phyloP scores from a whole-genome alignment of 768 basidiomycete genomes.

The Guyanaporus albipodus region DNA sequence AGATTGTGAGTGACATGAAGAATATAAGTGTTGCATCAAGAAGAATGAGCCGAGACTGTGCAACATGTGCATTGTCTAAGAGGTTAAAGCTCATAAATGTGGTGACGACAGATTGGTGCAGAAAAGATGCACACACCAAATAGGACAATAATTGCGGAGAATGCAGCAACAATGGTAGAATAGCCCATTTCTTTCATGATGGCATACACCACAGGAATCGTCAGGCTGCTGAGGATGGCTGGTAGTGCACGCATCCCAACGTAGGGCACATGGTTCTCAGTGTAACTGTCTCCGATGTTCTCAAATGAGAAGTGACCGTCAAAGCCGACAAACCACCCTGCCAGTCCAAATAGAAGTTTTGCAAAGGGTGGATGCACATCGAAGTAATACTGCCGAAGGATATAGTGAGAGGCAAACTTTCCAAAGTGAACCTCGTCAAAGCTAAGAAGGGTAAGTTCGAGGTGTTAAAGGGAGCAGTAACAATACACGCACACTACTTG shows the following conservation, averaged over 20 bases:
- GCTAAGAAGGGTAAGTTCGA: slow-evolving; percentile 36
- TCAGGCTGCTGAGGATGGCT: slow-evolving; percentile 86
- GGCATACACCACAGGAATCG: slow-evolving; percentile 85
- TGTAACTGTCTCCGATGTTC: slow-evolving; percentile 92
- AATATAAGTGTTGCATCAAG: slow-evolving; percentile 92
- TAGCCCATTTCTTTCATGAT: slow-evolving; percentile 99
- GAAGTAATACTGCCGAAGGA: slow-evolving; percentile 93
- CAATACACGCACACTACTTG: slow-evolving; percentile 76
- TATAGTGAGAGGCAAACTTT: slow-evolving; percentile 95
- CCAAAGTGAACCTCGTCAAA: slow-evolving; percentile 99
- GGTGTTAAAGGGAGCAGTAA: neutral
- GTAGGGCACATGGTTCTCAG: slow-evolving; percentile 82
- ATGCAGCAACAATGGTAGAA: slow-evolving; percentile 84
- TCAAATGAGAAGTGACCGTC: slow-evolving; percentile 94
- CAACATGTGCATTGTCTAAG: slow-evolving; percentile 91
- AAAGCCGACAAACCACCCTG: slow-evolving; percentile 96
- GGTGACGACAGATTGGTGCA: neutral
- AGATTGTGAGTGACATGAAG: slow-evolving; percentile 93
- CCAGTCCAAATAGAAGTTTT: slow-evolving; percentile 89
- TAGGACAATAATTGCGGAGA: slow-evolving; percentile 80
- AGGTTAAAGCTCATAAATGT: slow-evolving; percentile 8
- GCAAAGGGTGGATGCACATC: slow-evolving; percentile 98
- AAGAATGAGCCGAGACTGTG: slow-evolving; percentile 94
- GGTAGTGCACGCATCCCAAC: slow-evolving; percentile 91
- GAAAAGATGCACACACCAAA: slow-evolving; percentile 61